These are phyloP conservation scores for Alternaria viburni DNA, from an alignment of 2,329 filamentous ascomycete genomes.

Conservation along the genomic window DNA sequence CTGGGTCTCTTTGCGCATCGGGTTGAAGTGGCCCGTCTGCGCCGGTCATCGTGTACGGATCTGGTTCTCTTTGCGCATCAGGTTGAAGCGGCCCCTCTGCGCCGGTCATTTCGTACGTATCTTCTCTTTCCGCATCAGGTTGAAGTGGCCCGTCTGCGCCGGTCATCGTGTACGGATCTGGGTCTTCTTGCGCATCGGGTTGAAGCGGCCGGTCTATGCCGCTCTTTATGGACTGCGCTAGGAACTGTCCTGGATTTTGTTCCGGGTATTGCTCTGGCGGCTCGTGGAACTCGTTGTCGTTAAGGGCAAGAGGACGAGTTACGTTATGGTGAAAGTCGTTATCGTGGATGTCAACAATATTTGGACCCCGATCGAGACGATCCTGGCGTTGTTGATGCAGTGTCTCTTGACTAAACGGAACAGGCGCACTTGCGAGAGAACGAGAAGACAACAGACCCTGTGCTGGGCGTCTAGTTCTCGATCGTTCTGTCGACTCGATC, in stretches of 20 bases:
- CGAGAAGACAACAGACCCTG: not conserved
- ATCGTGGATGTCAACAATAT: not conserved
- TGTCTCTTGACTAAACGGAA: not conserved
- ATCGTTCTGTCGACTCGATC: not conserved
- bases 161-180: no score
- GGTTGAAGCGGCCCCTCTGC: no score
- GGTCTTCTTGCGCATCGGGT: not conserved
- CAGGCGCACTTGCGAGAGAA: not conserved
- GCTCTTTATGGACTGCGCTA: not conserved
- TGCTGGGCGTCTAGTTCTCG: not conserved
- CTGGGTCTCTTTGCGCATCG: not conserved
- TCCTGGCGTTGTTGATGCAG: not conserved
- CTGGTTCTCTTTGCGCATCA: no score
- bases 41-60: no score
- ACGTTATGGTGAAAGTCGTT: not conserved
- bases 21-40: no score
- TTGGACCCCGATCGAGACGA: not conserved
- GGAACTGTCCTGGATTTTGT: not conserved
- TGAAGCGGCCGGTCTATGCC: not conserved
- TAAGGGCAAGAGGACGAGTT: not conserved
- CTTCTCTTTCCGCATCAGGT: no score
- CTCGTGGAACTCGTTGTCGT: not conserved
- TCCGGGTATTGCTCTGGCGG: not conserved
- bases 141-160: no score
- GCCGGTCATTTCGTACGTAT: no score